Evolutionary conservation across 345 rosid species (phyloP).

Genomic region (Moricandia arvensis): DNA sequence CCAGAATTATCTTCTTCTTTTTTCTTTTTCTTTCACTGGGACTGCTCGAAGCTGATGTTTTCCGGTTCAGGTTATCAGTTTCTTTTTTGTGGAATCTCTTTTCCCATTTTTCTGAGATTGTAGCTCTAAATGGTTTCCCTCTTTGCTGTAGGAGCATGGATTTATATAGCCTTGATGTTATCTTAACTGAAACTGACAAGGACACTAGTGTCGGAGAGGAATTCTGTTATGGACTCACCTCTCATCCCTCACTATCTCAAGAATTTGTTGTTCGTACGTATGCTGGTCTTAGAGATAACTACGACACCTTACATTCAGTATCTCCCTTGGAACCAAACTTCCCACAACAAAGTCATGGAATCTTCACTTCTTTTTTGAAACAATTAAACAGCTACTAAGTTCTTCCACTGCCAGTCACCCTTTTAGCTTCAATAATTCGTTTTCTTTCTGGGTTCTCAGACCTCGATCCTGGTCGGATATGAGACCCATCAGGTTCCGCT

Average conservation of each 20-base stretch:
- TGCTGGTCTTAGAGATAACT: background rate
- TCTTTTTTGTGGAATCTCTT: background rate
- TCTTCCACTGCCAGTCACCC: background rate
- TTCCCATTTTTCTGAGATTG: too few species aligned
- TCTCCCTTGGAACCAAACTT: too few species aligned
- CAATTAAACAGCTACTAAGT: background rate
- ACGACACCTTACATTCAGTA: background rate
- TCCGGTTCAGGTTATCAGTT: background rate
- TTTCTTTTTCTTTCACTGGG: background rate
- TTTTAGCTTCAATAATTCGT: background rate
- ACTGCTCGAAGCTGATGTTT: background rate
- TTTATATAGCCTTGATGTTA: background rate
- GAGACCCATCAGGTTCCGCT: constrained; percentile 61
- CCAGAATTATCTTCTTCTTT: too few species aligned
- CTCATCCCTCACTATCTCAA: background rate
- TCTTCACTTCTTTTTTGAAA: background rate
- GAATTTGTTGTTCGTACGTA: background rate
- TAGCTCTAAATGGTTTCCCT: background rate
- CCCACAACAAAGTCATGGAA: background rate
- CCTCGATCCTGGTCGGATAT: constrained; percentile 84
- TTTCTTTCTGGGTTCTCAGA: constrained; percentile 73
- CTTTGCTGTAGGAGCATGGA: background rate
- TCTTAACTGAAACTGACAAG: background rate
- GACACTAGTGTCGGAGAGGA: background rate
- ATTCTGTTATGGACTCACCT: background rate